Conservation (phyloP, 129 eudicot genomes). For the Artemisia tridentata region DNA sequence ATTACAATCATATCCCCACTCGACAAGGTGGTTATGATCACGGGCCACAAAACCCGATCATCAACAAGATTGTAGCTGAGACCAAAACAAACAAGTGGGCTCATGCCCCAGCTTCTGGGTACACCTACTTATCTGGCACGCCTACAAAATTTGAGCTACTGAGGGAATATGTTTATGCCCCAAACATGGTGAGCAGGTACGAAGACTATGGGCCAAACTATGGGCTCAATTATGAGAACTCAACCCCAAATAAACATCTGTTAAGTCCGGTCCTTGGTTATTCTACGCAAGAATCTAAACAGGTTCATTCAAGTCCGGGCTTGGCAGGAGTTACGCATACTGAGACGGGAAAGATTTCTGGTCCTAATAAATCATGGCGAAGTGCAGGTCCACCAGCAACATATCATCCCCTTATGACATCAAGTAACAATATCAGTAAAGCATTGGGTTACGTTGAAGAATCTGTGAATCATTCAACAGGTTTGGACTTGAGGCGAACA, state of each 20-base stretch:
- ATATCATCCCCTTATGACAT: neutral
- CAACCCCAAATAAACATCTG: neutral
- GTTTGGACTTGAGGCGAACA: neutral
- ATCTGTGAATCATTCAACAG: neutral
- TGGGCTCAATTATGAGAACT: neutral
- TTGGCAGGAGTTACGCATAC: neutral
- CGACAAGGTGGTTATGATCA: slow-evolving; percentile 3
- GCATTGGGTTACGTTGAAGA: neutral
- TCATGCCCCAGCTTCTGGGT: neutral
- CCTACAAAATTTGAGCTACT: slow-evolving; percentile 2
- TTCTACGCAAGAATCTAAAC: neutral
- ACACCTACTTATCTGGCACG: neutral
- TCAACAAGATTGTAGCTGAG: neutral
- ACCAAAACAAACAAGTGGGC: neutral
- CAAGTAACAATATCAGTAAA: slow-evolving; percentile 9
- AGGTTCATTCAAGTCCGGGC: neutral
- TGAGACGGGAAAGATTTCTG: neutral
- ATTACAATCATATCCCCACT: neutral
- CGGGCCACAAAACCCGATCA: neutral
- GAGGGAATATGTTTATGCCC: neutral
- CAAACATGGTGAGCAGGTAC: neutral
- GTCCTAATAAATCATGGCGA: neutral
- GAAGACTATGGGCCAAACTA: neutral
- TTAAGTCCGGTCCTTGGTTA: neutral
- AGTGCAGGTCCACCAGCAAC: neutral